Evolutionary conservation across 164 flowering plant genomes (phyloP).

Genomic region (Sedum album): DNA sequence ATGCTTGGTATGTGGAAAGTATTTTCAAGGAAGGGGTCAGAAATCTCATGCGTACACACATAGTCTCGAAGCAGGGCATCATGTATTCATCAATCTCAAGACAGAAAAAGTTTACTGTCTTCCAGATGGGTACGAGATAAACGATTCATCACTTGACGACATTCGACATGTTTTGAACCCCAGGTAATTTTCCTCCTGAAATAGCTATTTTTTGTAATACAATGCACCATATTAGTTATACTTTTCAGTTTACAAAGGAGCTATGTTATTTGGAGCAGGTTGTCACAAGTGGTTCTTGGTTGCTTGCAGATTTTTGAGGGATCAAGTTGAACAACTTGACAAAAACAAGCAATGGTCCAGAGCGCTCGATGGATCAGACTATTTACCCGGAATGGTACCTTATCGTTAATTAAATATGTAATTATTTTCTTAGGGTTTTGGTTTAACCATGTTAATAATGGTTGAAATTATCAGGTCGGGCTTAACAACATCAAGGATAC

Average conservation of each 20-base stretch:
- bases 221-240: not conserved
- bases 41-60: slow-evolving; percentile 98
- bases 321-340: slow-evolving; percentile 76
- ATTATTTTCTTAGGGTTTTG: not conserved
- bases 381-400: slow-evolving; percentile 93
- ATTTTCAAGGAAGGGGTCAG: slow-evolving; percentile 90
- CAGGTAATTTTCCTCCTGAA: slow-evolving; percentile 31
- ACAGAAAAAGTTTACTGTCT: slow-evolving; percentile 93
- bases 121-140: slow-evolving; percentile 95
- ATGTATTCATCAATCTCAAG: slow-evolving; percentile 85
- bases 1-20: slow-evolving; percentile 95
- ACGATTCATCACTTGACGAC: slow-evolving; percentile 93
- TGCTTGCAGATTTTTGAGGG: slow-evolving; percentile 49
- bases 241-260: not conserved
- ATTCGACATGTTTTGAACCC: slow-evolving; percentile 92
- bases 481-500: slow-evolving; percentile 89
- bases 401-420: not conserved
- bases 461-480: slow-evolving; percentile 57
- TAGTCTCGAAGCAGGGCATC: slow-evolving; percentile 94
- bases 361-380: slow-evolving; percentile 97
- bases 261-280: not conserved
- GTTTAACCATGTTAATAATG: not conserved
- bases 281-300: not conserved
- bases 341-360: slow-evolving; percentile 85
- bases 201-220: not conserved